Evolutionary conservation across 1,284 basidiomycete species (phyloP), one percentile per base, ranked within the genome.

Genomic region (Melampsora occidentalis): DNA sequence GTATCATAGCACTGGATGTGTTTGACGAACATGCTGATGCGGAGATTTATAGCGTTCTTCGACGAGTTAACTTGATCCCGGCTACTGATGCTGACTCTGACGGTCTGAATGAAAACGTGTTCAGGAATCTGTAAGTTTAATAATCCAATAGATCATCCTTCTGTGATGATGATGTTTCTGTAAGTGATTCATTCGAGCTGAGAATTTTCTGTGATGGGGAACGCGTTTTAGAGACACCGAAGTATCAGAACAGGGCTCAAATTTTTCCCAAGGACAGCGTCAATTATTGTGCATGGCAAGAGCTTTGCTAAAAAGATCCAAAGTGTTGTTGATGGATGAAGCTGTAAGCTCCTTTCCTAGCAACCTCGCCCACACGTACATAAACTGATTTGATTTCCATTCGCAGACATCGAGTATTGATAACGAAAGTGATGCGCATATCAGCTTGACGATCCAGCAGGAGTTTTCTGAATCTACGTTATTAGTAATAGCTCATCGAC

Each of bases 201-300:
- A 46, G 16, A 3, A 18, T 46, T 18, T 18, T 46, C 46, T 46
- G 46, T 46, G 46, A 5, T 16, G 46, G 22, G n/a, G 57, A 12
- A 31, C 62, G 31, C 20, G 20, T 62, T 28, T 63, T 22, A 20
- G 31, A 69, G 88, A 51, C 31, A 3, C 59, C 2, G 35, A 76
- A 22, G 46, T 73, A 63, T 62, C 48, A 35, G 84, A 84, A 77
- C 82, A 83, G 18, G 93, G 93, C n/a, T 93, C 95, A 62, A 97
- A 96, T 83, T 95, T 96, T 82, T 93, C 91, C 0, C 90, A 91
- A 6, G 94, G 94, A 16, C 90, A 94, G 83, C 91, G 92, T 81
- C 92, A 93, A 83, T 83, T 93, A 33, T 85, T 93, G 14, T 92
- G 90, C 82, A 91, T 93, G 90, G 91, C 91, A 12, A 86, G 91